Evolutionary conservation across 441 rosid species (phyloP), one percentile per base, ranked within the genome.

Genomic region (Biscutella laevigata): DNA sequence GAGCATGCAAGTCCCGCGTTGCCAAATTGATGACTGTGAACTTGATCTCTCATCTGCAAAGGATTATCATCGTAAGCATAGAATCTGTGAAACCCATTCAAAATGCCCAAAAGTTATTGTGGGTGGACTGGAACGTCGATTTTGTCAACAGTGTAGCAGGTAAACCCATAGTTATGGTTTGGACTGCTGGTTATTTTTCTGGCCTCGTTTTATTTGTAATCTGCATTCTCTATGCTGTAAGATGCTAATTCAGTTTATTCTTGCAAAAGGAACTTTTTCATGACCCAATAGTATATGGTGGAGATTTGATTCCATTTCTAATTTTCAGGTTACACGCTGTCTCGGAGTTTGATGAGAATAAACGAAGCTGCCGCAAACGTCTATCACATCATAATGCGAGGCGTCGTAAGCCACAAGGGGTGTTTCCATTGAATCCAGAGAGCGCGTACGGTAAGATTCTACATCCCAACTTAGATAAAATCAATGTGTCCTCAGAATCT

Each of bases 361-460:
- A 91, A 74, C 69, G 95, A 41, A 91, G 98, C 77, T 91, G 98
- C 49, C 86, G 96, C 4, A 79, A 78, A 72, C 90, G 96, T 29
- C 86, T 87, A 17, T 87, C 87, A 61, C 90, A 91, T 72, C 98
- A 91, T 66, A 91, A 91, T 76, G 98, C 96, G 11, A 74, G 98
- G 71, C 90, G 96, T 14, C 92, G 98, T 62, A 91, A 82, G 69
- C 84, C 94, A 47, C 96, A 77, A 28, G 90, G 80, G 45, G 65
- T 74, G 2, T 59, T 71, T 44, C 80, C 72, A 21, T 39, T 73
- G 22, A 78, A 59, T 61, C 71, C 83, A 30, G 71, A 76, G 43
- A 71, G 79, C 22, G 52, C 41, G 21, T 43, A 35, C 38, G 55
- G 70, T 65, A 50, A 27, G 47, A 41, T 26, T 47, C 40, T 5